Evolutionary conservation across 2,329 filamentous ascomycete genomes (phyloP), one percentile per base, ranked within the genome.

Genomic region (Penicillium sp.): DNA sequence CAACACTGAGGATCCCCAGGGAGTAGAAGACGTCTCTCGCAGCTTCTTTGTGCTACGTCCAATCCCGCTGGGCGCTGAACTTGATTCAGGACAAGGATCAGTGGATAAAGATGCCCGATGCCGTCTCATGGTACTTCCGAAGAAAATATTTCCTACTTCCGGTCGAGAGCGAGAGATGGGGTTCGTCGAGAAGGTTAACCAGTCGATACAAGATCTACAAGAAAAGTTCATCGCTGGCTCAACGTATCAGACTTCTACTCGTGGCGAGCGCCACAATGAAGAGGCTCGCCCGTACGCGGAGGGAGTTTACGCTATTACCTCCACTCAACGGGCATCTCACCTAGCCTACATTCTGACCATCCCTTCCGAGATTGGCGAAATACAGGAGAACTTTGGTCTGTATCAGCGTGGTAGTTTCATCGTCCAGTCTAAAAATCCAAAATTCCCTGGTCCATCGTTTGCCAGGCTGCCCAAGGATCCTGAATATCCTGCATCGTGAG

Each of bases 291-390:
- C 91, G 0, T 82, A 93, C n/a, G 93, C 88, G 0, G 92, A 96
- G 74, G 93, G 93, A 0, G 87, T 96, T 0, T 97, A 97, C 69
- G 89, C 89, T 0, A 87, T 97, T 55, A 92, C 89, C 0, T 86
- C 84, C 2, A 91, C 89, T 0, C 87, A 87, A 1, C 81, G 88
- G 0, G 85, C 89, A 52, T 91, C 87, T 1, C 92, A 96, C 68
- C 81, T 97, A 8, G 90, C 85, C 0, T 97, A 97, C 71, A 84
- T 93, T 60, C 79, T 93, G 52, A 96, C 91, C 0, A 83, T 94
- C 30, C 92, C 92, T 0, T 79, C 84, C 3, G 79, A 90, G 60
- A 73, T 91, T 1, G 89, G 88, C 0, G 85, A 92, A 53, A 83
- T 95, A 0, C 92, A 96, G 75, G 81, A 85, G 42, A 87, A 92